A percentile compares a stretch with the other conserved stretches of the same genome.
Conservation (phyloP, 2,329 filamentous ascomycete species). For the Pseudopyricularia cyperi region DNA sequence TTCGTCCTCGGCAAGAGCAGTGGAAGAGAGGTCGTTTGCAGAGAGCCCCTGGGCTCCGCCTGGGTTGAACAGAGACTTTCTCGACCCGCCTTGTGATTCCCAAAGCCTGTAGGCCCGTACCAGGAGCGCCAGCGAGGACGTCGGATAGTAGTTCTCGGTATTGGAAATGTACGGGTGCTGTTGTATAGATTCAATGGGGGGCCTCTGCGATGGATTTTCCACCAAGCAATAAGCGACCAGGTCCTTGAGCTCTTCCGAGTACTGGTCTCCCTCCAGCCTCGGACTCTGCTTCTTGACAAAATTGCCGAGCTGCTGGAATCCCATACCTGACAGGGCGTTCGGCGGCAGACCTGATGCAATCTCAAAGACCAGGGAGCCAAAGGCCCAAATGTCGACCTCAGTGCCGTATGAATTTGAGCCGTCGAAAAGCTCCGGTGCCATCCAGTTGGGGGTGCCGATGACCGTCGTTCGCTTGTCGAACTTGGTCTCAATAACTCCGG, state of each 20-base stretch:
- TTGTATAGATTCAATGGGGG: constrained; percentile 56
- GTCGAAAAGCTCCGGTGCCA: constrained; percentile 69
- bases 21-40: constrained; percentile 26
- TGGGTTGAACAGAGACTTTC: constrained; percentile 49
- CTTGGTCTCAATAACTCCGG: constrained; percentile 63
- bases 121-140: constrained; percentile 47
- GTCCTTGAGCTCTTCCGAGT: constrained; percentile 54
- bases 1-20: constrained; percentile 39
- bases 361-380: constrained; percentile 69
- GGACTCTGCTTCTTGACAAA: constrained; percentile 51
- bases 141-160: constrained; percentile 50
- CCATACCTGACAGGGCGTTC: constrained; percentile 44
- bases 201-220: constrained; percentile 53
- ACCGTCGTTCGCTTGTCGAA: constrained; percentile 68
- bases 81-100: constrained; percentile 61
- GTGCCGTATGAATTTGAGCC: constrained; percentile 49
- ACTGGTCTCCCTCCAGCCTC: constrained; percentile 56
- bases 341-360: constrained; percentile 69
- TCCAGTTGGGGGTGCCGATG: constrained; percentile 75
- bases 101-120: constrained; percentile 62
- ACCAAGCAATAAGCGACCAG: constrained; percentile 63
- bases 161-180: constrained; percentile 56
- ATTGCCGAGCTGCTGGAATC: constrained; percentile 37
- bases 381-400: constrained; percentile 74
- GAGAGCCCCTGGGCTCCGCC: constrained; percentile 43